Conservation (phyloP, 1,284 basidiomycete genomes). For the Hortiboletus rubellus region DNA sequence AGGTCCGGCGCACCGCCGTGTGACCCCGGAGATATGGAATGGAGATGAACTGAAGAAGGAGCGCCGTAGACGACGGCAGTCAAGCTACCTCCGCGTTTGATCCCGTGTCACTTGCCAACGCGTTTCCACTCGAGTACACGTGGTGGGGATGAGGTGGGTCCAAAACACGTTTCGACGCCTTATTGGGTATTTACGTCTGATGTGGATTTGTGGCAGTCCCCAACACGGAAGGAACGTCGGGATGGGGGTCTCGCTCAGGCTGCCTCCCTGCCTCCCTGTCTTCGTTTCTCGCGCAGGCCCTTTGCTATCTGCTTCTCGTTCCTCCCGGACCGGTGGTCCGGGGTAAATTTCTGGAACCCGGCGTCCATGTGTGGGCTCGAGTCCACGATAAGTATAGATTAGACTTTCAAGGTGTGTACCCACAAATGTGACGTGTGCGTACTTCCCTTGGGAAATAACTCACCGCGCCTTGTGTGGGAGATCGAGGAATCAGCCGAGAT, state of each 20-base stretch:
- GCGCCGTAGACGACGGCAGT: background rate
- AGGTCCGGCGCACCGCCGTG: background rate
- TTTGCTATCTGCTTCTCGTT: background rate
- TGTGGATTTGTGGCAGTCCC: background rate
- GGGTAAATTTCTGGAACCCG: background rate
- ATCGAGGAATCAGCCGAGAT: background rate
- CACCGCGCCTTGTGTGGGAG: background rate
- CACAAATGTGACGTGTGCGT: background rate
- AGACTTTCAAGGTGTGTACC: conserved; percentile 14
- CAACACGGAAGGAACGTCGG: background rate
- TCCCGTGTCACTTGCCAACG: background rate
- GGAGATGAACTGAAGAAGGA: background rate
- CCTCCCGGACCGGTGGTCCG: background rate
- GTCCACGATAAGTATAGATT: conserved; percentile 6
- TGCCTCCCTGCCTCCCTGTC: background rate
- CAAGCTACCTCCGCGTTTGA: background rate
- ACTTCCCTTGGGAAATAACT: background rate
- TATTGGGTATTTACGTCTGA: background rate
- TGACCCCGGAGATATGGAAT: background rate
- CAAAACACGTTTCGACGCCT: conserved; percentile 10
- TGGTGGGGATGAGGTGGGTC: background rate
- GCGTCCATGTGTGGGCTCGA: background rate
- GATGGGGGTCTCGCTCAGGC: too few relatives aligned
- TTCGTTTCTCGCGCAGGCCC: background rate
- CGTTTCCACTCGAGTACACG: background rate